These are phyloP conservation scores for Volvox reticuliferus DNA, from an alignment of 139 green algal genomes.

Conservation along the genomic window DNA sequence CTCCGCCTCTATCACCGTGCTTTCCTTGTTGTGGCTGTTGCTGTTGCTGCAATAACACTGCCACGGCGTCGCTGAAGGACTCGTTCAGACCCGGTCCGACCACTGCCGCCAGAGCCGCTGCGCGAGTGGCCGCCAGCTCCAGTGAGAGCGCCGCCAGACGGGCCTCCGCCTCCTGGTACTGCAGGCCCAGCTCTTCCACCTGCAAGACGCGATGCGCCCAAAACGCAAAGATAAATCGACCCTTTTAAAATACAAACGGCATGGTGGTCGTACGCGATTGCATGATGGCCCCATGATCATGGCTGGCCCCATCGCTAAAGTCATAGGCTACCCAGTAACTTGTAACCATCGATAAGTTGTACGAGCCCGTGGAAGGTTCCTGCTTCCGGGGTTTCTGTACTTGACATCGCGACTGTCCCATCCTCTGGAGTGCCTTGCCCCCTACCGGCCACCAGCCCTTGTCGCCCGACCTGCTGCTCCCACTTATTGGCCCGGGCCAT, in stretches of 20 bases:
- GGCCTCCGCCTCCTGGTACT: constrained; percentile 27
- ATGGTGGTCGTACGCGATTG: too few species aligned
- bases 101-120: constrained; percentile 16
- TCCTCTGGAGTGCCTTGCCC: neutral
- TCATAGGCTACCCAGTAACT: too few species aligned
- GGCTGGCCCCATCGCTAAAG: neutral
- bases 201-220: neutral
- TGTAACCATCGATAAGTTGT: too few species aligned
- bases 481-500: neutral
- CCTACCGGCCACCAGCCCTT: too few species aligned
- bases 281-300: neutral
- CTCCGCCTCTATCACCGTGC: neutral
- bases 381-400: too few species aligned
- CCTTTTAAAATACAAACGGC: too few species aligned
- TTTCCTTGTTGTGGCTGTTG: neutral
- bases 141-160: constrained; percentile 3
- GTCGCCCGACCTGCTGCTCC: constrained; percentile 32
- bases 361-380: too few species aligned
- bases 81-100: constrained; percentile 1
- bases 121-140: constrained; percentile 32
- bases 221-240: too few species aligned
- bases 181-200: constrained; percentile 40
- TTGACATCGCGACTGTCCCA: too few species aligned
- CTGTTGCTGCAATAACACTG: neutral
- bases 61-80: constrained; percentile 6